Evolutionary conservation across 225 moss, liverwort and hornwort genomes (phyloP).

Genomic region (Ulota crispa): DNA sequence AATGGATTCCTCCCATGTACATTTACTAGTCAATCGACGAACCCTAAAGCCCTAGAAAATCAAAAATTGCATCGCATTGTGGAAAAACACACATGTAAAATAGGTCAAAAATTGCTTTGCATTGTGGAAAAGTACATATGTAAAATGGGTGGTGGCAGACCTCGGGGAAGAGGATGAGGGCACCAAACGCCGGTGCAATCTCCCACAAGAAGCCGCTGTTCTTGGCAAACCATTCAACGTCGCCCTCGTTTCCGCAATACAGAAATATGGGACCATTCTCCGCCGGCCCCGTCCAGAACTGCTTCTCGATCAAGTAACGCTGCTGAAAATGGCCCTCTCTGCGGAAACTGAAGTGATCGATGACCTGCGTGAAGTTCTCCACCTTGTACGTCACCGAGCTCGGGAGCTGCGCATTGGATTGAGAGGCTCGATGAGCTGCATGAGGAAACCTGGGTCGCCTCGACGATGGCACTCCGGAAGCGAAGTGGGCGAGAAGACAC

Average conservation of each 20-base stretch:
- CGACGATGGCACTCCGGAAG: background rate
- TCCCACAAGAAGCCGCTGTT: conserved; percentile 94
- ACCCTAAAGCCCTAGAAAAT: background rate
- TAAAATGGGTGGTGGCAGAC: conserved; percentile 3
- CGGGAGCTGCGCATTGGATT: background rate
- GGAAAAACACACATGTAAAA: background rate
- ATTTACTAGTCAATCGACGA: background rate
- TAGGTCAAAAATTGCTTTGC: background rate
- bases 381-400: conserved; percentile 39
- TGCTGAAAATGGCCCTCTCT: conserved; percentile 66
- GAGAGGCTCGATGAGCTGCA: background rate
- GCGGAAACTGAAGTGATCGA: conserved; percentile 89
- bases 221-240: conserved; percentile 94
- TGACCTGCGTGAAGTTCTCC: conserved; percentile 74
- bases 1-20: background rate
- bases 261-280: conserved; percentile 73
- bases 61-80: background rate
- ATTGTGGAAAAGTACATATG: background rate
- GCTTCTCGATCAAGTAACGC: conserved; percentile 67
- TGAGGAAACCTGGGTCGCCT: conserved; percentile 32
- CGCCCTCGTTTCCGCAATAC: conserved; percentile 98
- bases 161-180: conserved; percentile 86
- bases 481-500: conserved; percentile 3
- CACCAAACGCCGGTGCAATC: conserved; percentile 76
- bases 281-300: conserved; percentile 62